Base-by-base conservation (phyloP, 139 green algal genomes). In the Coccomyxa sp. region DNA sequence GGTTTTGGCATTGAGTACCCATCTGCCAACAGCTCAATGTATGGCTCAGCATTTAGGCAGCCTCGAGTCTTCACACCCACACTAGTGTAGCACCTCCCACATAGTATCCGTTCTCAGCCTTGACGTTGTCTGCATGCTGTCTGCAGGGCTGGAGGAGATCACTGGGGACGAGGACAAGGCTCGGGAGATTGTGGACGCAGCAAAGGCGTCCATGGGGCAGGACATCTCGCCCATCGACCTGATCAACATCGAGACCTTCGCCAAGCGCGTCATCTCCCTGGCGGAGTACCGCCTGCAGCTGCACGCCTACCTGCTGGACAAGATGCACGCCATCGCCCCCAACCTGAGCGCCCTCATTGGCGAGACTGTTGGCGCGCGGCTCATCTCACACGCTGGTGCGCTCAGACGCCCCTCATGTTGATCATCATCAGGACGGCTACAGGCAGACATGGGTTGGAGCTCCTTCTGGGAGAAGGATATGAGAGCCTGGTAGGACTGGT, bases 161-260 rank as follows among this genome's bases (percentile, higher is more conserved):
- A 90, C 94, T 39, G 94, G 88, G 8, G 93, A 97, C 55, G 94
- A 97, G 84, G 92, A 94, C 55, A 95, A 96, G 78, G 90, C 92
- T 74, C 89, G 93, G 70, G 88, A 92, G 54, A 82, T 91, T 37
- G n/a, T 94, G 31, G 90, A 94, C 68, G 94, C 93, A 0, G 88
- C 91, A 55, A 89, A 89, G 74, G 81, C 86, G 6, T 91, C 82
- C 72, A 96, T 97, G 93, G 92, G 94, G 27, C 94, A 98, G 86
- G 96, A 99, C 88, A 99, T 99, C 77, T 95, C 89, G n/a, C 88
- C 93, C 73, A 95, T 98, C 50, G 96, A 99, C 82, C 82, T 99
- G 50, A 89, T 98, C 83, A 99, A 99, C 94, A 98, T 99, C 70
- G 89, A 97, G 86, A 88, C 86, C 18, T 99, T 99, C 84, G 95